A percentile compares a stretch with the other conserved stretches of the same genome.
phyloP scores from a whole-genome alignment of 2,329 filamentous ascomycete genomes.

The Penicillium sp. region DNA sequence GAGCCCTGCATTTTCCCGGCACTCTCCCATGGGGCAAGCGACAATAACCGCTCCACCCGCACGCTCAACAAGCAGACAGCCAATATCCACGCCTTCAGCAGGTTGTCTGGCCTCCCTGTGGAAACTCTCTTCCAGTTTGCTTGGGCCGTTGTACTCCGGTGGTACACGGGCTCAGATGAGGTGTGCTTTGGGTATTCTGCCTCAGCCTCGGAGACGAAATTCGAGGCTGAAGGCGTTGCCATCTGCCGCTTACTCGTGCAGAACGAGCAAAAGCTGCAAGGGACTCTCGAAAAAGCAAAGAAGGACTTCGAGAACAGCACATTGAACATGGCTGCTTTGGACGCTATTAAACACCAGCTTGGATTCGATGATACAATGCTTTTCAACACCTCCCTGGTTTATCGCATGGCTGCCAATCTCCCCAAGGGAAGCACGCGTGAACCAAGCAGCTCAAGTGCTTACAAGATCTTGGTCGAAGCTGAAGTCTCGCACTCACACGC shows the following conservation, averaged over 20 bases:
- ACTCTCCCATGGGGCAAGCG: conserved; percentile 15
- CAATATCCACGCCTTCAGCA: conserved; percentile 26
- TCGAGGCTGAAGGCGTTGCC: conserved; percentile 16
- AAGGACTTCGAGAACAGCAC: conserved; percentile 18
- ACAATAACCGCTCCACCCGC: conserved; percentile 9
- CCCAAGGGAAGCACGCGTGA: conserved; percentile 7
- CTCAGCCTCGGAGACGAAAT: conserved; percentile 37
- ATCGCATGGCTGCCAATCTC: conserved; percentile 10
- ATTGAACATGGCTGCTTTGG: conserved; percentile 22
- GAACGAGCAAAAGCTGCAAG: conserved; percentile 24
- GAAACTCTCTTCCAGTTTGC: conserved; percentile 39
- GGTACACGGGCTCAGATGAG: conserved; percentile 45
- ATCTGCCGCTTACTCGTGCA: conserved; percentile 26
- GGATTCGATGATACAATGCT: conserved; percentile 23
- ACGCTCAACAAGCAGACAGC: conserved; percentile 22
- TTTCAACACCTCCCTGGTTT: conserved; percentile 35
- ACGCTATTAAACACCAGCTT: conserved; percentile 28
- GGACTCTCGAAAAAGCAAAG: conserved; percentile 24
- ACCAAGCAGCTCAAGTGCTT: conserved; percentile 13
- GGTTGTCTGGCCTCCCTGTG: conserved; percentile 18
- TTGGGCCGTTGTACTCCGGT: conserved; percentile 46
- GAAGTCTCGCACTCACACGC: conserved; percentile 35
- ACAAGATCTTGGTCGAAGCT: conserved; percentile 31
- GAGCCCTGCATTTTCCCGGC: conserved; percentile 50
- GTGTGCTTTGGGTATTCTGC: conserved; percentile 47